Evolutionary conservation across 768 basidiomycete genomes (phyloP), one percentile per base, ranked within the genome.

Genomic region (Amanita molliuscula): DNA sequence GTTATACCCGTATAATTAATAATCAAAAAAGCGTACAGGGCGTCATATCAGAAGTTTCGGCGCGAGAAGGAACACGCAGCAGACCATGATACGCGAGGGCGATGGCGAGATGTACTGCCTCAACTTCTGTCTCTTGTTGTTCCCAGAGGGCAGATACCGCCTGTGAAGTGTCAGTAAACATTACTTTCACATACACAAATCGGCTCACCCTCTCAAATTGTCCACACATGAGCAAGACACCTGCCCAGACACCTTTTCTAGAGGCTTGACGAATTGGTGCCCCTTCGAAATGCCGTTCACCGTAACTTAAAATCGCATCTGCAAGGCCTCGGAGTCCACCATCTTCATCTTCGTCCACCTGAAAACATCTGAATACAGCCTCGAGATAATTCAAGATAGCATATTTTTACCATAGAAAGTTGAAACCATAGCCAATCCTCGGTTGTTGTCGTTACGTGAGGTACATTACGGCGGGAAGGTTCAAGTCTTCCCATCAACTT

Each of bases 381-480:
- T 13, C 0, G 15, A 28, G 18, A 47, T 36, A 52, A 25, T n/a
- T 9, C 13, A 28, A 5, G 37, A 5, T 21, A 37, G 31, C 49
- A 33, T 11, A 4, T 6, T 55, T 69, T 26, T 43, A 82, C 88
- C 79, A 97, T 86, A 1, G 84, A 76, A 11, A 98, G 75, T 67
- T 99, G 94, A 72, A 94, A 84, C 95, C 95, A 99, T 31, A 97
- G 71, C 95, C 95, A 99, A 65, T 99, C 96, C 62, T 97, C 96
- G 2, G 90, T 93, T 1, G 93, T 94, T 8, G 78, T 77, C 0
- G 93, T 97, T 4, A 97, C 91, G 35, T 82, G 79, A 4, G 81
- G 77, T 2, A 94, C 82, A 58, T 79, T 85, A 43, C 92, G 76
- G 50, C 88, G 74, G 4, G 77, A 66, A 1, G 91, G 81, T 57